Evolutionary conservation across 2,329 filamentous ascomycete genomes (phyloP).

Genomic region (Xenosphaeropsis pyriputrescens): DNA sequence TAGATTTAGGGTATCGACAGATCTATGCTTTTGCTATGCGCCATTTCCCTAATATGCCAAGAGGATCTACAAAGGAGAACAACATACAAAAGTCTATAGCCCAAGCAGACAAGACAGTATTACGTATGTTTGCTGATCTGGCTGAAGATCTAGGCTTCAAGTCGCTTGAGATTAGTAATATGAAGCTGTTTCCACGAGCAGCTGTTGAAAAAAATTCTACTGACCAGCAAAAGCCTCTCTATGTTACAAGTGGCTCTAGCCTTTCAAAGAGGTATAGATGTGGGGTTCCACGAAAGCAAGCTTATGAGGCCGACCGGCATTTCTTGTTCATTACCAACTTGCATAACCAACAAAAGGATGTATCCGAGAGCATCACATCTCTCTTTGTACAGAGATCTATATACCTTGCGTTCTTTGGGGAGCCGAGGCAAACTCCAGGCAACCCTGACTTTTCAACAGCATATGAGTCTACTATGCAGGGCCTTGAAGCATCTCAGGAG

Average conservation of each 20-base stretch:
- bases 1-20: constrained; percentile 1
- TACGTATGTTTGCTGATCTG: constrained; percentile 2
- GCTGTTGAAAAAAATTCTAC: not conserved
- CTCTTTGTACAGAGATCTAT: constrained; percentile 6
- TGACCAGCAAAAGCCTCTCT: not conserved
- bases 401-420: constrained; percentile 7
- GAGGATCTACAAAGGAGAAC: constrained; percentile 1
- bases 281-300: not conserved
- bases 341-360: constrained; percentile 2
- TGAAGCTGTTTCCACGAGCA: constrained; percentile 2
- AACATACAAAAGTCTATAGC: constrained; percentile 1
- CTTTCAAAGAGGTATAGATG: not conserved
- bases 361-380: constrained; percentile 4
- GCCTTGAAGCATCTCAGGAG: too few species aligned
- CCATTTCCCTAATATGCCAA: constrained; percentile 2
- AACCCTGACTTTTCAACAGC: too few species aligned
- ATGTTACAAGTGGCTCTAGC: constrained; percentile 1
- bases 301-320: constrained; percentile 4
- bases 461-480: too few species aligned
- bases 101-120: constrained; percentile 1
- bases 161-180: constrained; percentile 1
- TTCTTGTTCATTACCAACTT: constrained; percentile 5
- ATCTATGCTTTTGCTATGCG: constrained; percentile 2
- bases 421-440: too few species aligned
- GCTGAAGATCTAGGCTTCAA: constrained; percentile 2